These are phyloP conservation scores for Venturiaceae sp. DNA, from an alignment of 2,329 filamentous ascomycete genomes.

Conservation along the genomic window DNA sequence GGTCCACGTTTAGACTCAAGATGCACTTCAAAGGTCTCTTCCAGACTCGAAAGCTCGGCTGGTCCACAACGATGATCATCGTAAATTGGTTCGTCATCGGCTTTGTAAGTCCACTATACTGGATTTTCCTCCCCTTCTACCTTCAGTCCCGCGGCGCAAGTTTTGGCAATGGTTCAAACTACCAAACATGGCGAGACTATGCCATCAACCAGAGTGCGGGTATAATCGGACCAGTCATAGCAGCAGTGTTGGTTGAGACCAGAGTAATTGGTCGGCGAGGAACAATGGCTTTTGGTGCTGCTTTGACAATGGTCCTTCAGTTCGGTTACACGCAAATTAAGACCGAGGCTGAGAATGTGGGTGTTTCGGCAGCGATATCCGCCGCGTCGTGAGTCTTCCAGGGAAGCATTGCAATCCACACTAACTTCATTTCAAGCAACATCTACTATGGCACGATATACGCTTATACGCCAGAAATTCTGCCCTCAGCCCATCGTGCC, in stretches of 20 bases:
- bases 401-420: conserved; percentile 24
- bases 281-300: conserved; percentile 55
- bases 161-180: conserved; percentile 42
- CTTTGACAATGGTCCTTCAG: conserved; percentile 62
- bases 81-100: conserved; percentile 61
- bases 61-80: conserved; percentile 57
- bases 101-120: conserved; percentile 64
- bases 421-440: neutral
- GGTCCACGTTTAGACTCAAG: conserved; percentile 3
- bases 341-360: conserved; percentile 52
- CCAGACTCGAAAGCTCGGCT: conserved; percentile 45
- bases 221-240: conserved; percentile 60
- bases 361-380: conserved; percentile 59
- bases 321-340: conserved; percentile 63
- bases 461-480: conserved; percentile 51
- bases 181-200: conserved; percentile 62
- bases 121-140: conserved; percentile 61
- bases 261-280: conserved; percentile 50
- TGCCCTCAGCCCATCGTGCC: conserved; percentile 60
- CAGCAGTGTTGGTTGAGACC: conserved; percentile 50
- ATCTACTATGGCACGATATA: conserved; percentile 48
- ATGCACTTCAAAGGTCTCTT: conserved; percentile 59
- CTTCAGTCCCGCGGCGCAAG: conserved; percentile 48
- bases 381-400: conserved; percentile 44
- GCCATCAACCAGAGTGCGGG: conserved; percentile 56